These are phyloP conservation scores for Trichoderma atrobrunneum DNA, from an alignment of 2,329 filamentous ascomycete species.

Conservation along the genomic window DNA sequence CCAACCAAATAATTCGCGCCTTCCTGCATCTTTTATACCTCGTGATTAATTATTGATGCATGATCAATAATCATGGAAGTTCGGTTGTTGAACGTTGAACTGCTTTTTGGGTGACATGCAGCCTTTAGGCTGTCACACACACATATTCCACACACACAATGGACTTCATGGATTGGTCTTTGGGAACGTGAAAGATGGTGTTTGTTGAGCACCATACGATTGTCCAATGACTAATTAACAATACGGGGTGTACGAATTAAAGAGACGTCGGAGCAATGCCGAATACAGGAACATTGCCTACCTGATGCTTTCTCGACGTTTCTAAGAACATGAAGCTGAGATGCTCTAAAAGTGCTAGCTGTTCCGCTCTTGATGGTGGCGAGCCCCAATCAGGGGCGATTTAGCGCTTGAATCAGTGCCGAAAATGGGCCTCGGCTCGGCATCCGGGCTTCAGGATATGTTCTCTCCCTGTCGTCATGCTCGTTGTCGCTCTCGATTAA, in stretches of 20 bases:
- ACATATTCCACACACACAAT: not conserved
- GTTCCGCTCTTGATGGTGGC: not conserved
- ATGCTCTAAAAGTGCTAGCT: not conserved
- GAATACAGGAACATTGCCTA: not conserved
- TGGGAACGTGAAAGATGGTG: not conserved
- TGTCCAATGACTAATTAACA: not conserved
- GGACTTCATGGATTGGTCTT: not conserved
- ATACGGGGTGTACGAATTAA: not conserved
- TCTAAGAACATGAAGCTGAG: not conserved
- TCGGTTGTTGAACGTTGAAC: not conserved
- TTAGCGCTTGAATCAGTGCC: not conserved
- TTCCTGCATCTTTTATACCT: not conserved
- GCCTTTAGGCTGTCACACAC: not conserved
- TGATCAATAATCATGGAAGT: not conserved
- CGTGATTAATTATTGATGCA: not conserved
- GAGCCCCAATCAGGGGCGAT: not conserved
- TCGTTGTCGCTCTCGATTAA: not conserved
- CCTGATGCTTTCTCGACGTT: not conserved
- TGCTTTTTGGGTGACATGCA: not conserved
- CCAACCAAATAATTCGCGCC: not conserved
- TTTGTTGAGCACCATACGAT: not conserved
- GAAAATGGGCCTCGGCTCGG: constrained; percentile 8
- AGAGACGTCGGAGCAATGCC: not conserved
- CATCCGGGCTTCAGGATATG: not conserved
- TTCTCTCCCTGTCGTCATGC: not conserved